These are phyloP conservation scores for Vitis hybrid DNA, from an alignment of 177 flowering plant species.

Conservation along the genomic window DNA sequence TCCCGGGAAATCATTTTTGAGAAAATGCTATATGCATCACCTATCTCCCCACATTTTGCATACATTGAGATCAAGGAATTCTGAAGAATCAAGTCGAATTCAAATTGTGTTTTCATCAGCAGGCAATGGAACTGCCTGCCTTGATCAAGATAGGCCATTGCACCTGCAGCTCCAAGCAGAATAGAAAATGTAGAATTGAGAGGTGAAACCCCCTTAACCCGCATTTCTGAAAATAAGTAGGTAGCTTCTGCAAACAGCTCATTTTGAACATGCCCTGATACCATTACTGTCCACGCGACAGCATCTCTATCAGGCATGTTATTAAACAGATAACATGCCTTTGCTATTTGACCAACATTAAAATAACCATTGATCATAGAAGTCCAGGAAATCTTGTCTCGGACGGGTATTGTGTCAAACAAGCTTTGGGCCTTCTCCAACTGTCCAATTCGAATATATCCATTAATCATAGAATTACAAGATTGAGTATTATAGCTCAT, in stretches of 20 bases:
- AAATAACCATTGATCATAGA: slow-evolving; percentile 52
- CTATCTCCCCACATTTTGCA: slow-evolving; percentile 53
- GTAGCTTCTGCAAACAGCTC: slow-evolving; percentile 48
- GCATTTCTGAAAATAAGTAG: slow-evolving; percentile 38
- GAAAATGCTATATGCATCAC: slow-evolving; percentile 35
- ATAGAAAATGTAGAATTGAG: slow-evolving; percentile 36
- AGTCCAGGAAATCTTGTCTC: slow-evolving; percentile 54
- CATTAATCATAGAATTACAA: slow-evolving; percentile 44
- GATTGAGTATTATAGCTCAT: slow-evolving; percentile 20
- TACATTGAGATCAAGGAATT: slow-evolving; percentile 60
- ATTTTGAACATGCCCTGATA: slow-evolving; percentile 53
- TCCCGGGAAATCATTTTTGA: slow-evolving; percentile 36
- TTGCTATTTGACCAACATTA: slow-evolving; percentile 31
- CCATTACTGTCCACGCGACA: slow-evolving; percentile 54
- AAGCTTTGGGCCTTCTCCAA: slow-evolving; percentile 37
- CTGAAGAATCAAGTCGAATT: slow-evolving; percentile 32
- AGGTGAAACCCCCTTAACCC: slow-evolving; percentile 32
- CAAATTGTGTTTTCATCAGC: slow-evolving; percentile 29
- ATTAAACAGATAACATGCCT: slow-evolving; percentile 38
- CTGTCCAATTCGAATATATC: slow-evolving; percentile 38
- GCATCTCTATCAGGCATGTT: slow-evolving; percentile 45
- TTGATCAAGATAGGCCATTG: slow-evolving; percentile 42
- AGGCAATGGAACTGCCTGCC: slow-evolving; percentile 51
- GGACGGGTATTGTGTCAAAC: slow-evolving; percentile 26
- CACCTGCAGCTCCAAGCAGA: slow-evolving; percentile 59